Percentiles rank a stretch among this genome's conserved stretches.
phyloP scores from a whole-genome alignment of 352 stramenopile genomes.

The Globisporangium radiosum region DNA sequence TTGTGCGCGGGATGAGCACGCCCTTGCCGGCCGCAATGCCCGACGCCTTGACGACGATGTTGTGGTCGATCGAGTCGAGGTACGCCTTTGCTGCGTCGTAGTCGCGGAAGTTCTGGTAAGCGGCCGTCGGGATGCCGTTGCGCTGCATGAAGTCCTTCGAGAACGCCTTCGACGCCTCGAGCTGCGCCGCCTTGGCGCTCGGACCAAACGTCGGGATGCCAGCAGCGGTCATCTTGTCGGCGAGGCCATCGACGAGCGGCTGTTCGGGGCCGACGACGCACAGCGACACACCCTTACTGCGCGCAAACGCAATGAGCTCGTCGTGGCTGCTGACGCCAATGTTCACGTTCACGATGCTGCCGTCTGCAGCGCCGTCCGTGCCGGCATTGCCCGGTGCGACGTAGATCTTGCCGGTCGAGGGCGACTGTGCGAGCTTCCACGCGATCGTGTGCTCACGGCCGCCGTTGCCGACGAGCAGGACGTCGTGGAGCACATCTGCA shows the following conservation, averaged over 20 bases:
- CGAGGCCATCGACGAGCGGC: constrained; percentile 94
- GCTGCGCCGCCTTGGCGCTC: constrained; percentile 88
- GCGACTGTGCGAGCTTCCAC: constrained; percentile 88
- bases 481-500: constrained; percentile 58
- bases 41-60: constrained; percentile 99
- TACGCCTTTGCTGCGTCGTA: constrained; percentile 89
- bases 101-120: constrained; percentile 96
- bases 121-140: constrained; percentile 96
- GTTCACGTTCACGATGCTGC: constrained; percentile 73
- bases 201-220: constrained; percentile 96
- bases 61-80: constrained; percentile 90
- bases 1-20: constrained; percentile 94
- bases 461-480: constrained; percentile 91
- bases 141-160: constrained; percentile 99
- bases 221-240: constrained; percentile 90
- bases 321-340: constrained; percentile 57
- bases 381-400: constrained; percentile 90
- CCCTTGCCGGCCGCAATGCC: constrained; percentile 99
- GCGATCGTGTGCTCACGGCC: constrained; percentile 94
- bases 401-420: constrained; percentile 72
- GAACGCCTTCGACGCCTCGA: constrained; percentile 99
- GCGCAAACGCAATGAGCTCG: constrained; percentile 69
- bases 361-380: constrained; percentile 37
- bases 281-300: constrained; percentile 89
- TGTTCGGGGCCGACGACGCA: constrained; percentile 97